phyloP scores from a whole-genome alignment of 2,329 filamentous ascomycete genomes.

The Tolypocladium album region DNA sequence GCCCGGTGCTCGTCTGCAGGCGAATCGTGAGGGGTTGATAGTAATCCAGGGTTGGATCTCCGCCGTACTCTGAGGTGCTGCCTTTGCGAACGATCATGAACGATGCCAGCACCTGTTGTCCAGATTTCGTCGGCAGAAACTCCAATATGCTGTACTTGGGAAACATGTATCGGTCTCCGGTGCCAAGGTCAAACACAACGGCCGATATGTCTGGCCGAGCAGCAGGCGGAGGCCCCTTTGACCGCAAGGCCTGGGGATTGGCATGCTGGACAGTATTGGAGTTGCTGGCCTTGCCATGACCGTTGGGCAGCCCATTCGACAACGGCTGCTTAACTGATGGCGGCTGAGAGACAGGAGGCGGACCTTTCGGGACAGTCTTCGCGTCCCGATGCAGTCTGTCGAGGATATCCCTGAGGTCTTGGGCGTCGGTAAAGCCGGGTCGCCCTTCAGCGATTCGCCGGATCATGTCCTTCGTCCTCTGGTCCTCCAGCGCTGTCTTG shows the following conservation, averaged over 20 bases:
- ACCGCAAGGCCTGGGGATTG: slow-evolving; percentile 45
- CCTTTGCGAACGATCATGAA: slow-evolving; percentile 70
- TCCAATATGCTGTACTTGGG: slow-evolving; percentile 71
- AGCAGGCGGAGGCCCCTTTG: slow-evolving; percentile 44
- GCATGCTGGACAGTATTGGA: slow-evolving; percentile 9
- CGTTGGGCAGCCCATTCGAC: slow-evolving; percentile 21
- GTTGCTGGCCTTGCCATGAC: slow-evolving; percentile 12
- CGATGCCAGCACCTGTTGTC: slow-evolving; percentile 57
- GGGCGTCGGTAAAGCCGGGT: slow-evolving; percentile 39
- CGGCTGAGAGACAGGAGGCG: slow-evolving; percentile 14
- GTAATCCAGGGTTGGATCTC: slow-evolving; percentile 56
- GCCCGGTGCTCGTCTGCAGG: slow-evolving; percentile 41
- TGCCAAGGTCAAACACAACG: slow-evolving; percentile 62
- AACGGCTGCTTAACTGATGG: slow-evolving; percentile 16
- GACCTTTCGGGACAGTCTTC: slow-evolving; percentile 21
- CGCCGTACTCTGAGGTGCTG: slow-evolving; percentile 52
- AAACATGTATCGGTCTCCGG: slow-evolving; percentile 67
- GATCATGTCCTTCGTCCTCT: slow-evolving; percentile 37
- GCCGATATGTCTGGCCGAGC: slow-evolving; percentile 52
- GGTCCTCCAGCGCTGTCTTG: slow-evolving; percentile 45
- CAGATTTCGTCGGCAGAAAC: slow-evolving; percentile 37
- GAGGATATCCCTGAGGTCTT: slow-evolving; percentile 41
- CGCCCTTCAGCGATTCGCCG: slow-evolving; percentile 41
- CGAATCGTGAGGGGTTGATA: slow-evolving; percentile 65
- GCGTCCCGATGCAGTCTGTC: slow-evolving; percentile 35